phyloP scores from a whole-genome alignment of 352 stramenopile species.

The Phytophthora tentaculata region DNA sequence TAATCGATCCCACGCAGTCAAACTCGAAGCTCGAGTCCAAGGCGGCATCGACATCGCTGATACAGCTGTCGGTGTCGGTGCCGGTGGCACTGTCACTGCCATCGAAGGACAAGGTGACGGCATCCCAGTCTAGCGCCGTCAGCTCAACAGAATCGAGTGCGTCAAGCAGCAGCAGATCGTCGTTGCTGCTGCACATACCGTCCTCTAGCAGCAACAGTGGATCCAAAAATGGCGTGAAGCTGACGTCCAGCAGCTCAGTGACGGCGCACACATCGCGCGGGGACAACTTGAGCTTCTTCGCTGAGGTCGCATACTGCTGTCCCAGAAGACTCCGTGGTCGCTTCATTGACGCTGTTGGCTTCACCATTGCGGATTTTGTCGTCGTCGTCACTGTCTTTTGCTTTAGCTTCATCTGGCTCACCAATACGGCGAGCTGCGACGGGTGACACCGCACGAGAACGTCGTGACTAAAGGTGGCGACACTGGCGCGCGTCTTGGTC shows the following conservation, averaged over 20 bases:
- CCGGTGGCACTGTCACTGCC: not conserved
- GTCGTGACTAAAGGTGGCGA: conserved; percentile 74
- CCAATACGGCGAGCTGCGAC: conserved; percentile 17
- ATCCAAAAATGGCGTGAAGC: conserved; percentile 1
- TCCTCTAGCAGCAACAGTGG: conserved; percentile 7
- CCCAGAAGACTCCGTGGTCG: conserved; percentile 9
- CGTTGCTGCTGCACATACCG: not conserved
- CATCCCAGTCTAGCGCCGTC: conserved; percentile 15
- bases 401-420: conserved; percentile 20
- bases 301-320: not conserved
- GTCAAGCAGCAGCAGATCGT: conserved; percentile 17
- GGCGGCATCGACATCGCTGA: not conserved
- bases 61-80: too few species aligned
- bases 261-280: conserved; percentile 14
- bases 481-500: conserved; percentile 68
- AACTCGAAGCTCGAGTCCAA: not conserved
- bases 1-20: not conserved
- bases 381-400: not conserved
- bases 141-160: conserved; percentile 22
- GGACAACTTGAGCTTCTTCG: conserved; percentile 21
- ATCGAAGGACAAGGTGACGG: not conserved
- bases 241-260: conserved; percentile 7
- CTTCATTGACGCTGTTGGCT: conserved; percentile 8
- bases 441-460: conserved; percentile 55
- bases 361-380: not conserved